Conservation (phyloP, 2,329 filamentous ascomycete genomes). For the Microcera coccophila region DNA sequence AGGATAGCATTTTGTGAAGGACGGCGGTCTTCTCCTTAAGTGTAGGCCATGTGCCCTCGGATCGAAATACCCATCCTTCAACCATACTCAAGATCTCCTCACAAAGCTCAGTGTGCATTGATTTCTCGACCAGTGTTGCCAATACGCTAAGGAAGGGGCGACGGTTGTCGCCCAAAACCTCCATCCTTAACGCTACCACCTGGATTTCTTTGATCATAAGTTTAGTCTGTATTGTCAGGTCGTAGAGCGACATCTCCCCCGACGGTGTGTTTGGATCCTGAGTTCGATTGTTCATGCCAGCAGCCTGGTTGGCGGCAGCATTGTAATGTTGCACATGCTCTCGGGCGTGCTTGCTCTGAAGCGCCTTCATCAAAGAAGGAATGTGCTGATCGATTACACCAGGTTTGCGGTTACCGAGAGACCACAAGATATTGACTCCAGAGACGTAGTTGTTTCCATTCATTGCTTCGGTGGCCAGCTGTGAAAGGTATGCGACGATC, state of each 20-base stretch:
- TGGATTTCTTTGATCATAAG: conserved; percentile 95
- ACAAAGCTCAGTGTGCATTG: conserved; percentile 79
- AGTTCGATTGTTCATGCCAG: conserved; percentile 39
- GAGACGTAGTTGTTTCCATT: conserved; percentile 77
- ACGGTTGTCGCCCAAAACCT: conserved; percentile 82
- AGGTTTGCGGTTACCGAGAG: conserved; percentile 77
- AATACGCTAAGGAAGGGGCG: conserved; percentile 93
- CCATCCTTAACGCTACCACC: conserved; percentile 87
- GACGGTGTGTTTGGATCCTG: conserved; percentile 53
- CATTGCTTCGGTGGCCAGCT: conserved; percentile 83
- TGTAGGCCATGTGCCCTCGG: conserved; percentile 91
- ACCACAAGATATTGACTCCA: conserved; percentile 91
- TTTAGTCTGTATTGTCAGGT: conserved; percentile 82
- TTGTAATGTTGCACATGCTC: conserved; percentile 83
- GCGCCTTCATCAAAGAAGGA: conserved; percentile 80
- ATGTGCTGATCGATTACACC: conserved; percentile 89
- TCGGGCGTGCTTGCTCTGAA: conserved; percentile 86
- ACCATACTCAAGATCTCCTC: conserved; percentile 92
- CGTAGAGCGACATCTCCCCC: conserved; percentile 64
- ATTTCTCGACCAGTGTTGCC: conserved; percentile 92
- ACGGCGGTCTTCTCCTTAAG: conserved; percentile 99
- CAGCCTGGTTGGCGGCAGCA: conserved; percentile 50
- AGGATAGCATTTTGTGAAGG: conserved; percentile 97
- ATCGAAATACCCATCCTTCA: conserved; percentile 93
- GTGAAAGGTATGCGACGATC: conserved; percentile 78